Evolutionary conservation across 148 eudicot species (phyloP), one percentile per base, ranked within the genome.

Genomic region (Beta vulgaris): DNA sequence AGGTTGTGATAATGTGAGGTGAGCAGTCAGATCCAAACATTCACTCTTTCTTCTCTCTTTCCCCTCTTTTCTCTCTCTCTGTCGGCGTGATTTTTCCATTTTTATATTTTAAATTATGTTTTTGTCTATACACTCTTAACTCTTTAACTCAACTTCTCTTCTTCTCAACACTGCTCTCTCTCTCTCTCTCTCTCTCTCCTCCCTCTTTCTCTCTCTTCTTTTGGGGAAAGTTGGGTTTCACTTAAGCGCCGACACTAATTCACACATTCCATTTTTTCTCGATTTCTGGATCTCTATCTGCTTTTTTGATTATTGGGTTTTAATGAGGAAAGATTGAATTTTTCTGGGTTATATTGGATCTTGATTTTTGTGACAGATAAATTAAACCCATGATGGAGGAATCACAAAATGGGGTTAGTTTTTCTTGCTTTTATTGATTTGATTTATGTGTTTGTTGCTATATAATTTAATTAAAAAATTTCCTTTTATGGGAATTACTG

Each of bases 371-470:
- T 66, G 15, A 37, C 39, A 28, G 72, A 49, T 75, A 2, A 1
- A 58, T 32, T 61, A 3, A 34, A 61, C 5, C 61, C 34, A 62
- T 75, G 44, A 68, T 76, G 79, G 79, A 76, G 67, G 79, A 76
- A 12, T 76, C 79, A 2, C 73, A 76, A 43, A 19, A 35, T 42
- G 79, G 57, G 79, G 79, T 76, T 76, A 57, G 79, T 68, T 11
- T 76, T 43, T 68, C 67, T 6, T 42, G 28, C n/a, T 26, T 13
- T 29, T 32, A 5, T 32, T n/a, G 19, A 55, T 43, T 48, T 71
- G 44, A 25, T 58, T 72, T 53, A 2, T 15, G n/a, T 14, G 1
- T 51, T 51, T 6, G n/a, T 25, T 72, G 29, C 10, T 44, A 29
- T 18, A 12, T 19, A 19, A 9, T 49, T 70, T 49, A 18, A 5